Percentiles rank a stretch among this genome's conserved stretches.
Conservation (phyloP, 331 rosid genomes). For the Malus hybrid region DNA sequence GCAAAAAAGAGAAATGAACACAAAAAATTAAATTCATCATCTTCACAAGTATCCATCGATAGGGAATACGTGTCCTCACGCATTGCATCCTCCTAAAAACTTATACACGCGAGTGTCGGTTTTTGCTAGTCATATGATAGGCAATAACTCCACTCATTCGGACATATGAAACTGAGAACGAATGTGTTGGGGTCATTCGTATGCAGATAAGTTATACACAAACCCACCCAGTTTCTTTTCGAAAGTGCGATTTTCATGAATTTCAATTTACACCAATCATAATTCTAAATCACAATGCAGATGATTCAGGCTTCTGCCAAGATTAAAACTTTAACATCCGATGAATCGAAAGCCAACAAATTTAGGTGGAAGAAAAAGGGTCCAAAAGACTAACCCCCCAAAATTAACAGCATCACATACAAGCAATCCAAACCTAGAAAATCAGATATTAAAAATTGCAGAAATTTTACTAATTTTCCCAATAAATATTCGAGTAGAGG, state of each 20-base stretch:
- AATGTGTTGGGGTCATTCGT: no score
- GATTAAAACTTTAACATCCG: not conserved
- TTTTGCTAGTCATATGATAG: no score
- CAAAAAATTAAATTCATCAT: not conserved
- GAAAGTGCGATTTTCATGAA: not conserved
- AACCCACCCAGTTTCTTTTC: not conserved
- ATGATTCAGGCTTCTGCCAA: not conserved
- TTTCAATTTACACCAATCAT: not conserved
- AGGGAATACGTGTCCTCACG: no score
- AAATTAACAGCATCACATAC: not conserved
- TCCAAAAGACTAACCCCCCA: not conserved
- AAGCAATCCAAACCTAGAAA: not conserved
- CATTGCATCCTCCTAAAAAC: no score
- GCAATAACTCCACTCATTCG: no score
- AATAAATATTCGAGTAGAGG: not conserved
- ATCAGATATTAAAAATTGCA: not conserved
- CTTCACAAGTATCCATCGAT: not conserved
- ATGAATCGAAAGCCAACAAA: not conserved
- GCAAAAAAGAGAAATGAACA: not conserved
- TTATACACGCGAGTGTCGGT: no score
- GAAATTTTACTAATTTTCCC: not conserved
- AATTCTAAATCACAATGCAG: not conserved
- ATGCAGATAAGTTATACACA: not conserved
- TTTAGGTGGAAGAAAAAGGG: not conserved
- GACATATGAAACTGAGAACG: no score